Base-by-base conservation (phyloP, 2,329 filamentous ascomycete species). In the Emmonsiellopsis sp. region DNA sequence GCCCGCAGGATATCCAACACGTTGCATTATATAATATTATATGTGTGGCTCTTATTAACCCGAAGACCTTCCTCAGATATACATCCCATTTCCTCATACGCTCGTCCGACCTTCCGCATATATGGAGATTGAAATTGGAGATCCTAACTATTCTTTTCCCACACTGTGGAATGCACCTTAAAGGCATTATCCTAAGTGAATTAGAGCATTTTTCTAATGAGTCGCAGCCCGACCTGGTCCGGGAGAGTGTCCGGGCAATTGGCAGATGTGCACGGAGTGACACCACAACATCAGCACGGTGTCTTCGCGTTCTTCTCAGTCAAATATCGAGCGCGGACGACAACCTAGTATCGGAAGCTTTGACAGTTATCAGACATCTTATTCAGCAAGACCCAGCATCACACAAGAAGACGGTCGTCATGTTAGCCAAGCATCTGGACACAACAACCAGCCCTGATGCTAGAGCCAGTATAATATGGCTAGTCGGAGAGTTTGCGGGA, bases 21-120 rank as follows among this genome's bases (percentile, higher is more conserved):
- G 81, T 95, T 40, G 91, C 89, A 1, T 79, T 98, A 15, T 92
- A 92, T 76, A 96, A 97, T 66, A 91, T 97, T 55, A 90, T 96
- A 9, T 87, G 89, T n/a, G 87, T 98, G 44, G 93, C 89, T 63
- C 77, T 97, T 9, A 75, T 79, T 31, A 78, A 82, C 13, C 89
- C 93, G 0, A 76, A 80, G 40, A 80, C 85, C n/a, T 98, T 98
- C 67, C 87, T 92, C 53, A 87, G 83, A 65, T 92, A 95, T 65
- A 82, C 87, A 15, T 87, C 86, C 35, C 93, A 95, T 71, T 98
- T 98, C 67, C 79, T 98, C 9, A 81, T 98, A 51, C 84, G 85
- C 54, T 81, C 86, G 44, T 86, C 83, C 0, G 93, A 98, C 65
- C 76, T 86, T 1, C 81, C 86, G 11, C 81, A 88, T 16, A 86